Evolutionary conservation across 106 monocot species (phyloP), one percentile per base, ranked within the genome.

Genomic region (Hemerocallis citrina): DNA sequence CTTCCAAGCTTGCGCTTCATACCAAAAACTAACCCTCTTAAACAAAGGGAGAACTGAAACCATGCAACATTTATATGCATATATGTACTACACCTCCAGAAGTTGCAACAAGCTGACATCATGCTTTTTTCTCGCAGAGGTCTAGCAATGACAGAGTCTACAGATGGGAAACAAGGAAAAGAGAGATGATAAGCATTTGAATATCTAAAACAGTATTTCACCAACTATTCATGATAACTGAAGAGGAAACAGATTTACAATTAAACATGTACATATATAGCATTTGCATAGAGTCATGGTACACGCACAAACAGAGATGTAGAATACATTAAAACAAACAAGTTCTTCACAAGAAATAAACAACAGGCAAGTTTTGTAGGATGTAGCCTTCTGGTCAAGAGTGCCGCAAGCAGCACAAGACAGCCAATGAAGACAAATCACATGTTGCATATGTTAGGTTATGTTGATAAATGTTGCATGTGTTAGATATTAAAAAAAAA

Each of bases 111-210:
- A 31, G 23, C 3, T 85, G 69, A 80, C 57, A 70, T 70, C 28
- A n/a, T n/a, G 70, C 77, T 61, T 65, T 73, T 66, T 85, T 75
- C 43, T 81, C 77, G 33, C 85, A 85, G 27, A 85, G 66, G 59
- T 85, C 85, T 6, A 85, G 80, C 48, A 85, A 61, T 16, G 73
- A 55, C 46, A 85, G 64, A 0, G 85, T 85, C 85, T 85, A 59
- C 57, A 62, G 24, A 50, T 7, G 40, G 9, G 6, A 41, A 55
- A 16, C 4, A 55, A 45, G 19, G 11, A 33, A 25, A 34, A 32
- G 10, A 31, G 34, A 27, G 6, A 52, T 57, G 16, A 20, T 57
- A 7, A 50, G 21, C 21, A 13, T 57, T 21, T 36, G 16, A 6
- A 17, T 21, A 20, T 11, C 34, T 57, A 22, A 57, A 10, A 1